Evolutionary conservation across 2,329 filamentous ascomycete genomes (phyloP).

Genomic region (Fusarium sp.): DNA sequence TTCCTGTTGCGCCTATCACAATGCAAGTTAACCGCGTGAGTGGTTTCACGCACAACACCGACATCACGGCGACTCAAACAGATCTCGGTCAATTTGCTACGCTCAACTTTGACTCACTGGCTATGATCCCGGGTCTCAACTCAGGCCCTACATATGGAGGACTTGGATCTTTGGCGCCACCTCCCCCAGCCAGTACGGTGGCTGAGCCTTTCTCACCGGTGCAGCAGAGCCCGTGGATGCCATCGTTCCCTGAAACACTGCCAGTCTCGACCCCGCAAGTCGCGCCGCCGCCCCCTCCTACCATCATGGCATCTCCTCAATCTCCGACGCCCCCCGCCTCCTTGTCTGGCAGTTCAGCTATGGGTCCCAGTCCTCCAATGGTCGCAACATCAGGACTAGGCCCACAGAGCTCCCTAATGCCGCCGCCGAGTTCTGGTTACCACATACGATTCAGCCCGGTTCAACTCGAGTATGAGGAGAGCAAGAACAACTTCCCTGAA

Average conservation of each 20-base stretch:
- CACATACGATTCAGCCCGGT: slow-evolving; percentile 63
- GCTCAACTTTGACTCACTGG: slow-evolving; percentile 57
- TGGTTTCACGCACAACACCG: slow-evolving; percentile 59
- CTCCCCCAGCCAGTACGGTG: slow-evolving; percentile 44
- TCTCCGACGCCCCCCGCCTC: slow-evolving; percentile 48
- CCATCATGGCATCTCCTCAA: slow-evolving; percentile 49
- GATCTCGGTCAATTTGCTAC: slow-evolving; percentile 57
- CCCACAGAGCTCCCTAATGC: slow-evolving; percentile 22
- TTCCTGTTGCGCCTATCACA: slow-evolving; percentile 45
- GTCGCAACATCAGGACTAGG: slow-evolving; percentile 29
- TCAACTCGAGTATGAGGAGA: slow-evolving; percentile 62
- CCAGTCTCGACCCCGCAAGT: slow-evolving; percentile 35
- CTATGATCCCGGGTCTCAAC: slow-evolving; percentile 61
- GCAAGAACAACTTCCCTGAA: slow-evolving; percentile 57
- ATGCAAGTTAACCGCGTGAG: slow-evolving; percentile 67
- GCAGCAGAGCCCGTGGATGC: slow-evolving; percentile 54
- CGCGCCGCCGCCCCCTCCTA: slow-evolving; percentile 41
- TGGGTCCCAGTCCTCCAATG: slow-evolving; percentile 35
- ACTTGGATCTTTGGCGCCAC: slow-evolving; percentile 51
- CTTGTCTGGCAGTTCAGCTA: slow-evolving; percentile 42
- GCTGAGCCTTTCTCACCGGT: slow-evolving; percentile 49
- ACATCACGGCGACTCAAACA: slow-evolving; percentile 55
- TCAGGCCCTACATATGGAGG: slow-evolving; percentile 32
- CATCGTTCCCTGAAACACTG: slow-evolving; percentile 46
- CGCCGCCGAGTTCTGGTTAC: slow-evolving; percentile 37